These are phyloP conservation scores for Hamamelis virginiana DNA, from an alignment of 164 flowering plant genomes.

Conservation along the genomic window DNA sequence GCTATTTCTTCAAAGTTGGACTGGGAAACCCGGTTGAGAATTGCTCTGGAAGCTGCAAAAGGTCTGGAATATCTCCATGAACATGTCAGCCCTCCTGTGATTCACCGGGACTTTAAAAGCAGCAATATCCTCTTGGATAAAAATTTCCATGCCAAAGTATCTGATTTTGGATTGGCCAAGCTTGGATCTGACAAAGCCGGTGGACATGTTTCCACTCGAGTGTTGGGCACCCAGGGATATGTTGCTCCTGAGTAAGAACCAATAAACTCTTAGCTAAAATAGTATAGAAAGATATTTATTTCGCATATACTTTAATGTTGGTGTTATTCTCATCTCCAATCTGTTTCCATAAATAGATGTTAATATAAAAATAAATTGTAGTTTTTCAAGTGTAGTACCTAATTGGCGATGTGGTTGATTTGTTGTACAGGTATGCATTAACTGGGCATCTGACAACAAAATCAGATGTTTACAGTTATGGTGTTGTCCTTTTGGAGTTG, in stretches of 20 bases:
- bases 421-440: constrained; percentile 71
- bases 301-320: neutral
- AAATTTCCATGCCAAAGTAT: constrained; percentile 88
- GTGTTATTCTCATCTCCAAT: neutral
- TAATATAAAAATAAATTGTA: neutral
- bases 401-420: neutral
- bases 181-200: constrained; percentile 91
- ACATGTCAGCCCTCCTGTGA: constrained; percentile 84
- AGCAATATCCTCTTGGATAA: constrained; percentile 88
- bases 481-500: constrained; percentile 96
- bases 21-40: constrained; percentile 87
- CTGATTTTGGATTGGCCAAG: constrained; percentile 97
- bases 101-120: constrained; percentile 96
- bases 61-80: constrained; percentile 96
- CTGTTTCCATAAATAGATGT: neutral
- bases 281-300: neutral
- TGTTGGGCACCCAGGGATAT: constrained; percentile 94
- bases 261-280: neutral
- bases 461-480: constrained; percentile 97
- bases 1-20: constrained; percentile 51
- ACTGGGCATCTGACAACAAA: constrained; percentile 97
- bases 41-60: constrained; percentile 94
- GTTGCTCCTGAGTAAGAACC: constrained; percentile 90
- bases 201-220: constrained; percentile 95
- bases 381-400: neutral